Conservation (phyloP, 169 alveolate species). For the Plasmodium reichenowi region DNA sequence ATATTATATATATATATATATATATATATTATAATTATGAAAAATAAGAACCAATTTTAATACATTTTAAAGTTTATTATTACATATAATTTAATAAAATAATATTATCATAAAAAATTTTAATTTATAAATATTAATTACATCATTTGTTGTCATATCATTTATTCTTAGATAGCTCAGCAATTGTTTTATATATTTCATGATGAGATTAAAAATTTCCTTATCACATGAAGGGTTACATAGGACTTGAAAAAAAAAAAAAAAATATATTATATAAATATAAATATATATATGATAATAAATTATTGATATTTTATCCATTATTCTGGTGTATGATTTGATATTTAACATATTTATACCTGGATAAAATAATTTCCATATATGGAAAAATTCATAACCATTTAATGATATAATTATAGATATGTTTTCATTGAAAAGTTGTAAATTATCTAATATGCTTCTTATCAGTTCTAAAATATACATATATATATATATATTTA, state of each 20-base stretch:
- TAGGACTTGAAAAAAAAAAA: slow-evolving; percentile 32
- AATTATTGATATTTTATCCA: not conserved
- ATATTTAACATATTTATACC: slow-evolving; percentile 28
- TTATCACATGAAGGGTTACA: slow-evolving; percentile 34
- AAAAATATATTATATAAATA: not conserved
- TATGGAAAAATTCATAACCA: slow-evolving; percentile 52
- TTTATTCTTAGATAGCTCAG: slow-evolving; percentile 44
- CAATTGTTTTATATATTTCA: slow-evolving; percentile 55
- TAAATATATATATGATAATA: slow-evolving; percentile 7
- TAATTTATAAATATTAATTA: not conserved
- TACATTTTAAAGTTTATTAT: too few species aligned
- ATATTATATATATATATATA: not conserved
- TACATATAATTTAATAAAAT: not conserved
- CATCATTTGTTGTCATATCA: slow-evolving; percentile 53
- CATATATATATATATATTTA: not conserved
- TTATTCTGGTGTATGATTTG: not conserved
- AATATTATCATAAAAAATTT: too few species aligned
- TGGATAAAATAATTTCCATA: slow-evolving; percentile 70
- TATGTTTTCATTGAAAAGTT: slow-evolving; percentile 49
- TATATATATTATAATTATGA: too few species aligned
- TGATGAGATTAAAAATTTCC: slow-evolving; percentile 24
- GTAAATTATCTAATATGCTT: slow-evolving; percentile 25
- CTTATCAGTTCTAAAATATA: slow-evolving; percentile 42
- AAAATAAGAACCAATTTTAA: not conserved
- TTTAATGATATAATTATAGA: slow-evolving; percentile 20